Percentiles rank a stretch among this genome's conserved stretches.
Evolutionary conservation across 2,329 filamentous ascomycete species (phyloP).

Genomic region (Blumeriella jaapii): DNA sequence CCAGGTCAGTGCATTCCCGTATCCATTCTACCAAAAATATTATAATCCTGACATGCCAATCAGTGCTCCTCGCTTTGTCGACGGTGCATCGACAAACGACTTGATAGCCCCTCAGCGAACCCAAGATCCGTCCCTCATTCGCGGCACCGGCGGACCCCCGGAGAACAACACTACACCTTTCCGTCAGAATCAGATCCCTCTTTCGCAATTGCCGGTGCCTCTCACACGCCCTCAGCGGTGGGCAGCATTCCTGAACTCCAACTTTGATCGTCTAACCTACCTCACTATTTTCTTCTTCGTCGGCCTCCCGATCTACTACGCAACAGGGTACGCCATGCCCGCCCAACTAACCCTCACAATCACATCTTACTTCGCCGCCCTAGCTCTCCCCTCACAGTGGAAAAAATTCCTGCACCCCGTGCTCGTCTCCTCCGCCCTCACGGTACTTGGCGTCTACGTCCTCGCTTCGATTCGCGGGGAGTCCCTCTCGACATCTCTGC

Average conservation of each 20-base stretch:
- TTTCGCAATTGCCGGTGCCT: conserved; percentile 32
- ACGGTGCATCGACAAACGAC: conserved; percentile 11
- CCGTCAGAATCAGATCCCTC: conserved; percentile 8
- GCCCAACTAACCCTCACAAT: conserved; percentile 36
- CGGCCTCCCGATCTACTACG: conserved; percentile 44
- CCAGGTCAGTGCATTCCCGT: no score
- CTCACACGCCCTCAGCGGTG: conserved; percentile 38
- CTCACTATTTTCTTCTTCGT: conserved; percentile 35
- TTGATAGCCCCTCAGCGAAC: conserved; percentile 17
- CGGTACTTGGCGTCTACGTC: conserved; percentile 41
- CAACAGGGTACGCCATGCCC: conserved; percentile 38
- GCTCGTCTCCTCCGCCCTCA: conserved; percentile 41
- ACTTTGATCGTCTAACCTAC: conserved; percentile 38
- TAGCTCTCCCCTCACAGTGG: conserved; percentile 37
- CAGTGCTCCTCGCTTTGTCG: conserved; percentile 6
- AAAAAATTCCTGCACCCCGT: conserved; percentile 45
- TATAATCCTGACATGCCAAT: no score
- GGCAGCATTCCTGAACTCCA: conserved; percentile 35
- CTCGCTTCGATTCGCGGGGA: conserved; percentile 36
- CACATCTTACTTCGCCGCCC: conserved; percentile 39
- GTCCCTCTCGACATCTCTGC: conserved; percentile 32
- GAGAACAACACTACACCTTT: conserved; percentile 10
- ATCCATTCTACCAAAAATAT: no score
- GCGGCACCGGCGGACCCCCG: conserved; percentile 23
- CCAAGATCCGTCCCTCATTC: conserved; percentile 23